Conservation (phyloP, 1,284 basidiomycete genomes). For the Pyrrhoderma lamaoense region DNA sequence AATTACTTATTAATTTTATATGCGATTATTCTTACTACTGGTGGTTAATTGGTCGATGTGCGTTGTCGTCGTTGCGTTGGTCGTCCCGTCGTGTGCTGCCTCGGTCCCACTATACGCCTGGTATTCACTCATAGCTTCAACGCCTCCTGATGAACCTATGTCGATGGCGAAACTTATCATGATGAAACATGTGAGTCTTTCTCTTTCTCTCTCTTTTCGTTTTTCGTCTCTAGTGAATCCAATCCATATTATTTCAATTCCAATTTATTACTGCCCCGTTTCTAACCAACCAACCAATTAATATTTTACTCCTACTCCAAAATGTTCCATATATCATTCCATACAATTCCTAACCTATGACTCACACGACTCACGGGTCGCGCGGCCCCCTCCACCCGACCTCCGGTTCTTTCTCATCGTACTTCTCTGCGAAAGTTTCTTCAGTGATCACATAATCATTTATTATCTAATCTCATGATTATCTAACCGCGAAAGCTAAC, state of each 20-base stretch:
- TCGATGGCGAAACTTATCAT: constrained; percentile 34
- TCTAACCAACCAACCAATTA: no score
- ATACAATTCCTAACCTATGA: not conserved
- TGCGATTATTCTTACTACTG: not conserved
- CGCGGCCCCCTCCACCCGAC: no score
- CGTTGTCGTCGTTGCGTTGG: constrained; percentile 16
- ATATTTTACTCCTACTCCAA: not conserved
- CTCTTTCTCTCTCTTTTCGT: no score
- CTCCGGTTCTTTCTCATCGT: no score
- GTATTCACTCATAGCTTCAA: constrained; percentile 10
- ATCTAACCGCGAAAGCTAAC: no score
- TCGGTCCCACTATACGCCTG: no score
- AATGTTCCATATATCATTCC: not conserved
- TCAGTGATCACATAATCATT: no score
- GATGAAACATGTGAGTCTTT: constrained; percentile 32
- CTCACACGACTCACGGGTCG: not conserved
- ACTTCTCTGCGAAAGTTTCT: no score
- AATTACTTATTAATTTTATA: constrained; percentile 3
- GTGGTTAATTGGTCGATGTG: constrained; percentile 1
- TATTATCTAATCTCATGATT: no score
- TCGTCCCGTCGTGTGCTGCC: no score
- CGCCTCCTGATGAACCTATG: constrained; percentile 25
- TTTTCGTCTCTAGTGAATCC: constrained; percentile 18
- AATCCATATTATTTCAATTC: not conserved
- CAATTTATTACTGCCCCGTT: not conserved